Base-by-base conservation (phyloP, 2,329 filamentous ascomycete genomes). In the Claviceps quebecensis region DNA sequence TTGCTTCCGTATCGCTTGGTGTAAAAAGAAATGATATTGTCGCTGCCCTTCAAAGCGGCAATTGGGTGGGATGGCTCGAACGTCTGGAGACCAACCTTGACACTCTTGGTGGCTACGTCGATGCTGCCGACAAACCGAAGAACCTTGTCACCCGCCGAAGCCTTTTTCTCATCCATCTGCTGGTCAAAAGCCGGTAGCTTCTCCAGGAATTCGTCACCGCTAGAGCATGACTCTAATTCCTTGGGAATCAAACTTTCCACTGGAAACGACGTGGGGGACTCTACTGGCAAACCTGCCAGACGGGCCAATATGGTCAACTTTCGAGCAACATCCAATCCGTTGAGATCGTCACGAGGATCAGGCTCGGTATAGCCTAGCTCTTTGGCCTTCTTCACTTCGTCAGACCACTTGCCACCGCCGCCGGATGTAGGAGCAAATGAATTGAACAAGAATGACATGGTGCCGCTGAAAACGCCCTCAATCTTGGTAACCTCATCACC, bases 11-110 rank as follows among this genome's bases (percentile, higher is more conserved):
- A 98, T 61, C 93, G 79, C 75, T 94, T 86, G 5, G 93, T 98
- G 71, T 96, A 95, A 75, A 98, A 96, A 74, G 84, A 95, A 65
- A 98, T 95, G 66, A 98, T 95, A 73, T 98, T 98, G 67, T 97
- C 93, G 67, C 90, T 97, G 38, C 93, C 93, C 77, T 95, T 95
- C 53, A 98, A 76, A 47, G 86, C 85, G 14, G 93, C 93, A 70
- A 98, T 96, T 13, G 93, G 87, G 64, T 94, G 88, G 54, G 85
- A 86, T 59, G 80, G 81, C 58, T 95, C 89, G 60, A 89, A 90
- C 70, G 85, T 87, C 75, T 96, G 84, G 57, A 98, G 71, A 2
- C 93, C 91, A 53, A 98, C 93, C 74, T 90, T 94, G 66, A 97
- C 86, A 59, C 82, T 73, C 65, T 87, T 84, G 55, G 76, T 78